Base-by-base conservation (phyloP, 2,329 filamentous ascomycete genomes). In the Ophiosphaerella korrae region DNA sequence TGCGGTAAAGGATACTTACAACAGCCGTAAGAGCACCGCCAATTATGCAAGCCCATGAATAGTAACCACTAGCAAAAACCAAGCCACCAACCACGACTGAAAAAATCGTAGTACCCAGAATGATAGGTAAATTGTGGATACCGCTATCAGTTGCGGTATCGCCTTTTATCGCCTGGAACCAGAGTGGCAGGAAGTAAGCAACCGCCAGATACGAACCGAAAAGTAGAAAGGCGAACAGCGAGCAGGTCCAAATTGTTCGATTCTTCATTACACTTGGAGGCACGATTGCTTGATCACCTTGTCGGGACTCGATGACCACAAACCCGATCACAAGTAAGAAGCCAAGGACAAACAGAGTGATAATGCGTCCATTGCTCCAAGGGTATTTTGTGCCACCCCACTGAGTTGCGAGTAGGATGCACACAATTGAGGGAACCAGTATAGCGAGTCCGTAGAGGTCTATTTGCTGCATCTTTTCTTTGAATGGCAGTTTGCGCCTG, bases 361-460 rank as follows among this genome's bases (percentile, higher is more conserved):
- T 75, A 35, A 82, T 72, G 6, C 73, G 70, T 0, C 68, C 68
- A 43, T 70, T 71, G 36, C 62, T 67, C 79, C 78, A 81, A 7
- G 51, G 12, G 18, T 70, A 67, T 9, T 51, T 63, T 5, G 62
- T 61, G 11, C 64, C 63, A 16, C 68, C 67, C 63, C 66, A 72
- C 40, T 72, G 64, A 3, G 73, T 52, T 7, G 68, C 70, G 9
- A 74, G 49, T 12, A 72, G 45, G 31, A 70, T 42, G 26, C 59
- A 64, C 2, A 64, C 50, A 7, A 71, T 54, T 3, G 60, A 52
- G 5, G 63, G 59, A 18, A 71, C 29, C 42, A 74, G 58, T 13
- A 70, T 40, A 0, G 58, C 21, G 2, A 58, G 53, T 4, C 73
- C 73, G 4, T 68, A 14, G 1, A 65, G 58, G 44, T 75, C 73